Evolutionary conservation across 306 rosid genomes (phyloP).

Genomic region (Prosopis cineraria): DNA sequence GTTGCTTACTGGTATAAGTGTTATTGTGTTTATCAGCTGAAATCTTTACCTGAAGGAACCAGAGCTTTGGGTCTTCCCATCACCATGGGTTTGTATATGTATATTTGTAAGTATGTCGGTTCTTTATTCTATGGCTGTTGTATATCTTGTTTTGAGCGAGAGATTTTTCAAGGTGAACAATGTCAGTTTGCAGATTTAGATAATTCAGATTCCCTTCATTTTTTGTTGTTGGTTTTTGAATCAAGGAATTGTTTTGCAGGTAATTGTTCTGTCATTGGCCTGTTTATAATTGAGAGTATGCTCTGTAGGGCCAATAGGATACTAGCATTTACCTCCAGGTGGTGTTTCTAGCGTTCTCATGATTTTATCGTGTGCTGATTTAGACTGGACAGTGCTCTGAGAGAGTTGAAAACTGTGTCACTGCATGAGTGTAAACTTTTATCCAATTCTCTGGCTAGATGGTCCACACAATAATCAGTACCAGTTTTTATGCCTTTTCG

Average conservation of each 20-base stretch:
- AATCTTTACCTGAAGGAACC: slow-evolving; percentile 79
- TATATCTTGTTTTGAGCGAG: neutral
- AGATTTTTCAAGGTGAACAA: slow-evolving; percentile 1
- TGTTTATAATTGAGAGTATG: slow-evolving; percentile 97
- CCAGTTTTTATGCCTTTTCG: too few relatives aligned
- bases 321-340: slow-evolving; percentile 99
- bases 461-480: neutral
- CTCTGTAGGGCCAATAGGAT: slow-evolving; percentile 96
- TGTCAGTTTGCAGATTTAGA: slow-evolving; percentile 1
- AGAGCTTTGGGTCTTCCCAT: slow-evolving; percentile 74
- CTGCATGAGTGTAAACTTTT: neutral
- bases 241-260: slow-evolving; percentile 55
- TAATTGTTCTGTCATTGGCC: slow-evolving; percentile 93
- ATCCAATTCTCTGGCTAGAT: neutral
- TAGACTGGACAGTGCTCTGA: neutral
- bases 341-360: neutral
- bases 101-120: slow-evolving; percentile 70
- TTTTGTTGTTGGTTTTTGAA: slow-evolving; percentile 18
- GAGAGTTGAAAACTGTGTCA: slow-evolving; percentile 25
- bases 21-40: slow-evolving; percentile 87
- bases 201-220: slow-evolving; percentile 23
- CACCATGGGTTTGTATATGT: slow-evolving; percentile 64
- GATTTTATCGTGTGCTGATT: neutral
- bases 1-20: slow-evolving; percentile 91
- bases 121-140: slow-evolving; percentile 4